A percentile compares a stretch with the other conserved stretches of the same genome.
These are phyloP conservation scores for Rhynchosporium agropyri DNA, from an alignment of 2,329 filamentous ascomycete species.

Conservation along the genomic window DNA sequence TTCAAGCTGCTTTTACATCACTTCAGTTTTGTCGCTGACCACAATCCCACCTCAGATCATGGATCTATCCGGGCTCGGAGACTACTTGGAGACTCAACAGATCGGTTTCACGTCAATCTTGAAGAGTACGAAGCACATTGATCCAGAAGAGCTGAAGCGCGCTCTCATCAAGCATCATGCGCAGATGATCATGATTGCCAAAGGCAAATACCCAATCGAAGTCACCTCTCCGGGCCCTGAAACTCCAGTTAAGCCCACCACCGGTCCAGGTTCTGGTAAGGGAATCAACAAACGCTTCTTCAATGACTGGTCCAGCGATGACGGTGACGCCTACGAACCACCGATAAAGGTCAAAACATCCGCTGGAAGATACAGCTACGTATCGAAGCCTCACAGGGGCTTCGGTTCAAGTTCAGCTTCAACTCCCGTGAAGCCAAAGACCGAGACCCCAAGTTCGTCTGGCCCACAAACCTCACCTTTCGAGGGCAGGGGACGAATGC, in stretches of 20 bases:
- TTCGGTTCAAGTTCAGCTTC: neutral
- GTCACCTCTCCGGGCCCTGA: neutral
- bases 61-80: conserved; percentile 4
- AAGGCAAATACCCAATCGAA: neutral
- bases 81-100: conserved; percentile 10
- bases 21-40: neutral
- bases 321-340: neutral
- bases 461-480: neutral
- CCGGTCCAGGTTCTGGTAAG: neutral
- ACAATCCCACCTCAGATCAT: neutral
- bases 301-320: neutral
- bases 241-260: neutral
- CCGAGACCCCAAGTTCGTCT: neutral
- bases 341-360: neutral
- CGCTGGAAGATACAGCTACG: neutral
- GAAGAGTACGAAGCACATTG: neutral
- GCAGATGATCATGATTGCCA: conserved; percentile 6
- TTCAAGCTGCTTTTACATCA: neutral
- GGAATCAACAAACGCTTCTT: neutral
- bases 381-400: neutral
- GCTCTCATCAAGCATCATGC: neutral
- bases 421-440: neutral
- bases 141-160: neutral
- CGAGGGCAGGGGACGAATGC: neutral
- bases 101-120: conserved; percentile 8